Percentiles rank a stretch among this genome's conserved stretches.
These are phyloP conservation scores for Heliocybe sulcata DNA, from an alignment of 1,284 basidiomycete genomes.

Conservation along the genomic window DNA sequence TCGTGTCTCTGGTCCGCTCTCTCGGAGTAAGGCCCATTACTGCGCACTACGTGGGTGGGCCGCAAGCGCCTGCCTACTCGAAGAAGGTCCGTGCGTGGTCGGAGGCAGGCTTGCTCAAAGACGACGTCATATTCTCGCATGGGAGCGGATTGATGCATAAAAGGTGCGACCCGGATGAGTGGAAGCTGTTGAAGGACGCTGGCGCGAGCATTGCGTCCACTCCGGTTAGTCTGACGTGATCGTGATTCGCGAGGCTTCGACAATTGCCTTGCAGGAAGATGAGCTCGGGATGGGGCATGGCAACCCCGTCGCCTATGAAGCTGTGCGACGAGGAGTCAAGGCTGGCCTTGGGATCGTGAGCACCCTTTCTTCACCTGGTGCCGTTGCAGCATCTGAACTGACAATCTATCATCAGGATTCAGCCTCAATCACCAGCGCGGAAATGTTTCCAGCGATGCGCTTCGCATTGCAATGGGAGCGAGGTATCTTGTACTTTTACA, in stretches of 20 bases:
- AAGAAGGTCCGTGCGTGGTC: conserved; percentile 9
- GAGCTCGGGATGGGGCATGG: conserved; percentile 29
- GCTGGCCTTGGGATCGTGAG: conserved; percentile 24
- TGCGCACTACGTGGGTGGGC: conserved; percentile 8
- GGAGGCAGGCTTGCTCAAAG: conserved; percentile 19
- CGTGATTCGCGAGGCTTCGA: too few relatives aligned
- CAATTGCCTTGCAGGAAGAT: conserved; percentile 11
- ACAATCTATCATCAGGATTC: conserved; percentile 13
- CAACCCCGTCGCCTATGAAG: conserved; percentile 21
- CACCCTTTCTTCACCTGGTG: neutral
- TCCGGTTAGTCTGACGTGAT: conserved; percentile 10
- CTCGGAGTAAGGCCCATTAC: conserved; percentile 4
- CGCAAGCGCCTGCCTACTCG: neutral
- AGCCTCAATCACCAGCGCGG: conserved; percentile 22
- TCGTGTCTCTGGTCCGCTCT: conserved; percentile 1
- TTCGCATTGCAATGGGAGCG: conserved; percentile 22
- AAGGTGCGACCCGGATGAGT: conserved; percentile 21
- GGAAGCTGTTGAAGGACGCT: conserved; percentile 21
- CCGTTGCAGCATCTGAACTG: neutral
- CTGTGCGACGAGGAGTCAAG: conserved; percentile 22
- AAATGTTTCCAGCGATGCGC: conserved; percentile 27
- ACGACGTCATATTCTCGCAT: conserved; percentile 26
- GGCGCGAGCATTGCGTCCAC: conserved; percentile 22
- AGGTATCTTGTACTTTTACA: conserved; percentile 12
- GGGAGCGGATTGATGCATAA: conserved; percentile 21